Percentiles rank a stretch among this genome's conserved stretches.
These are phyloP conservation scores for Viola odorata DNA, from an alignment of 345 rosid species.

Conservation along the genomic window DNA sequence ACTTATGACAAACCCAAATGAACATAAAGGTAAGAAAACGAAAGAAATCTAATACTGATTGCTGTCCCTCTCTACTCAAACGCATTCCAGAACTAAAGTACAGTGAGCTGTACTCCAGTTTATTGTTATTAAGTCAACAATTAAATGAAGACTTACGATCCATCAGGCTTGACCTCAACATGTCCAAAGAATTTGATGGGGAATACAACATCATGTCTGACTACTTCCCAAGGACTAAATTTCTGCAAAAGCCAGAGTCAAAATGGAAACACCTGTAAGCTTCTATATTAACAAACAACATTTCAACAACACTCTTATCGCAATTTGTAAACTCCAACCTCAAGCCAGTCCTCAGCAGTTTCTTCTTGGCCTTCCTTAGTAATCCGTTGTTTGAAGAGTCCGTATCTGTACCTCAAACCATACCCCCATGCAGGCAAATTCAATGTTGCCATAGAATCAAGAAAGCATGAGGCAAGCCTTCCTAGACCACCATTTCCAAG, in stretches of 20 bases:
- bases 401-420: slow-evolving; percentile 91
- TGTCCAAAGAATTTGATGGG: slow-evolving; percentile 87
- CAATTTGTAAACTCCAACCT: slow-evolving; percentile 39
- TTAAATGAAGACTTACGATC: slow-evolving; percentile 55
- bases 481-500: slow-evolving; percentile 98
- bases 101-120: neutral
- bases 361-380: slow-evolving; percentile 92
- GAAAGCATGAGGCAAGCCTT: slow-evolving; percentile 92
- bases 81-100: neutral
- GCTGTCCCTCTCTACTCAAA: neutral
- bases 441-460: slow-evolving; percentile 94
- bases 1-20: slow-evolving; percentile 5
- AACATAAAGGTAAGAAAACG: slow-evolving; percentile 3
- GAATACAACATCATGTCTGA: slow-evolving; percentile 81
- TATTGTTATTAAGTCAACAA: neutral
- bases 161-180: slow-evolving; percentile 68
- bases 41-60: neutral
- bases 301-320: neutral
- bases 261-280: slow-evolving; percentile 16
- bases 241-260: slow-evolving; percentile 53
- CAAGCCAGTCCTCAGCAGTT: slow-evolving; percentile 98
- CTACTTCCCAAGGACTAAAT: slow-evolving; percentile 98
- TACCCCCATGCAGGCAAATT: slow-evolving; percentile 99
- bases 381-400: slow-evolving; percentile 81
- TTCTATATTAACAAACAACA: neutral